These are phyloP conservation scores for Sclerotinia spermophila DNA, from an alignment of 2,329 filamentous ascomycete genomes.

Conservation along the genomic window DNA sequence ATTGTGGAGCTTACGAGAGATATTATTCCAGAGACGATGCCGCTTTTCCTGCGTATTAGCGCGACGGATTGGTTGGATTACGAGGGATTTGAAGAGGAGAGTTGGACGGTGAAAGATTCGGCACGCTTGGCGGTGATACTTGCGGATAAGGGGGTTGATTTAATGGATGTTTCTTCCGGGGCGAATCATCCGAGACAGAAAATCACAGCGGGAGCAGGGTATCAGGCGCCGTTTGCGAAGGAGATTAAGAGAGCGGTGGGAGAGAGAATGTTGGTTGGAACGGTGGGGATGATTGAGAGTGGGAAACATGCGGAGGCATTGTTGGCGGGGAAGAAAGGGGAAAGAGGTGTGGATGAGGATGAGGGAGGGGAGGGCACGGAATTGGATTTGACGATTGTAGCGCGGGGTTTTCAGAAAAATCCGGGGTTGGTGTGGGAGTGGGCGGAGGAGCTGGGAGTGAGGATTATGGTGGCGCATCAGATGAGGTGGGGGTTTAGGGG, in stretches of 20 bases:
- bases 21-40: constrained; percentile 63
- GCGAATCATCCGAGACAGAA: constrained; percentile 60
- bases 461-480: constrained; percentile 49
- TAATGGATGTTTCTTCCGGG: constrained; percentile 69
- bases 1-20: constrained; percentile 59
- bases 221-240: constrained; percentile 69
- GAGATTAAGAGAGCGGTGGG: constrained; percentile 70
- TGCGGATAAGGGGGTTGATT: constrained; percentile 64
- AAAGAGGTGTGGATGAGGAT: constrained; percentile 32
- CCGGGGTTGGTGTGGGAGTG: constrained; percentile 53
- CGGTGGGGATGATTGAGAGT: constrained; percentile 49
- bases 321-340: constrained; percentile 41
- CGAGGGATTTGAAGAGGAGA: constrained; percentile 50
- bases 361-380: constrained; percentile 41
- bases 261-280: constrained; percentile 47
- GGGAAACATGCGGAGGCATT: constrained; percentile 47
- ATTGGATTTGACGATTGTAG: constrained; percentile 49
- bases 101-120: constrained; percentile 66
- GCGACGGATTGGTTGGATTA: constrained; percentile 73
- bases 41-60: constrained; percentile 69
- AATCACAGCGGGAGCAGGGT: constrained; percentile 57
- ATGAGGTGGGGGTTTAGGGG: constrained; percentile 55
- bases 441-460: constrained; percentile 50
- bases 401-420: constrained; percentile 56
- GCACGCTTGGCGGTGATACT: constrained; percentile 60